Base-by-base conservation (phyloP, 148 eudicot species). In the Rhododendron simsii region DNA sequence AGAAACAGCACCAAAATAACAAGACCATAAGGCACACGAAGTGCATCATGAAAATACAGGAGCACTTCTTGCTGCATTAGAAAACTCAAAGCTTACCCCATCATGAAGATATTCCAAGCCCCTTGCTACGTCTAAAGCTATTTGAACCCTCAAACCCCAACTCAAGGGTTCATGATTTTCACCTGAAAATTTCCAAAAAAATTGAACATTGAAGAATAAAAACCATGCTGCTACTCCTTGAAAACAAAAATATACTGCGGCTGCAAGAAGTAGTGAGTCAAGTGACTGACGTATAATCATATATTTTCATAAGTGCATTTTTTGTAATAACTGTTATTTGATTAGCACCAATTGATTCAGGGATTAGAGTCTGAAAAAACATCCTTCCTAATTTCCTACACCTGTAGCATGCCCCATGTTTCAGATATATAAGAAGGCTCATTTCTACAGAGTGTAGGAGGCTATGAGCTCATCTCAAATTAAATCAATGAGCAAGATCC, bases 61-160 rank as follows among this genome's bases (percentile, higher is more conserved):
- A 75, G 8, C 13, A 16, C 2, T 7, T 74, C 10, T 7, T 74
- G 55, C 26, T 28, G 39, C 10, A n/a, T 11, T 11, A 86, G 3
- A 59, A 55, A 55, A 18, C 61, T n/a, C 16, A 28, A 12, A 59
- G 87, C 87, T 86, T 91, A 97, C 99, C 88, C 99, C 99, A 82
- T 95, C 99, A 85, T 97, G 99, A 85, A 97, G 99, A 92, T 97
- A 97, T 81, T 97, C 98, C 91, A 97, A 87, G 63, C 98, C 99
- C 87, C 96, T 93, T 15, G 98, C 95, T 69, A 97, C 95, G 88
- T 97, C 99, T 67, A 94, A 88, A 51, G 96, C 98, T 88, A 97
- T 89, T 92, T 93, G 92, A 86, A 95, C 93, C 87, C 98, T 90
- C 59, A 93, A 87, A 76, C 91, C 94, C 99, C 99, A 97, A 89